Evolutionary conservation across 805 yeast genomes (phyloP).

Genomic region (Saturnispora gosingensis): DNA sequence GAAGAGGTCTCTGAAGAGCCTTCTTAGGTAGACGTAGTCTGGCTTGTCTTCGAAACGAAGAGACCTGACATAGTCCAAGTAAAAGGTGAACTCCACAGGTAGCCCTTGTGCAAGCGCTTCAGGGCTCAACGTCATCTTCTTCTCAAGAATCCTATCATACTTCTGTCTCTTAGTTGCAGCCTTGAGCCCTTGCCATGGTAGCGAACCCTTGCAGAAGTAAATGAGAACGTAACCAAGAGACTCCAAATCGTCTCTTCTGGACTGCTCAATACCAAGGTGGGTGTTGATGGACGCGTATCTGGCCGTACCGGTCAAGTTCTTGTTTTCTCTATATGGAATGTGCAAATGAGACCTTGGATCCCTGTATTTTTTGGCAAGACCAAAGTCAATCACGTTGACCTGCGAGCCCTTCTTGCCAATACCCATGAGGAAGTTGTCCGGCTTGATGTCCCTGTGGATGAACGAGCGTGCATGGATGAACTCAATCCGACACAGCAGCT

Average conservation of each 20-base stretch:
- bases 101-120: slow-evolving; percentile 83
- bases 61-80: slow-evolving; percentile 81
- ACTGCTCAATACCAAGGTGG: slow-evolving; percentile 93
- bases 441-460: slow-evolving; percentile 76
- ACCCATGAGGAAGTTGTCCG: slow-evolving; percentile 80
- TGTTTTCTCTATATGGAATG: slow-evolving; percentile 93
- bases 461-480: slow-evolving; percentile 93
- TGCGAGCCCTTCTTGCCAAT: slow-evolving; percentile 92
- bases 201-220: slow-evolving; percentile 88
- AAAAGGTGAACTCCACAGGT: slow-evolving; percentile 82
- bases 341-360: slow-evolving; percentile 92
- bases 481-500: slow-evolving; percentile 86
- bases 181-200: slow-evolving; percentile 98
- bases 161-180: slow-evolving; percentile 96
- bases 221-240: slow-evolving; percentile 89
- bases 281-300: slow-evolving; percentile 93
- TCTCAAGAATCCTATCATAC: slow-evolving; percentile 92
- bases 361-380: slow-evolving; percentile 86
- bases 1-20: slow-evolving; percentile 81
- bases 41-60: slow-evolving; percentile 95
- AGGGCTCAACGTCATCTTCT: slow-evolving; percentile 83
- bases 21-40: slow-evolving; percentile 81
- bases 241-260: slow-evolving; percentile 94
- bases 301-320: slow-evolving; percentile 95
- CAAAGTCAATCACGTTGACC: slow-evolving; percentile 90